Evolutionary conservation across 2,329 filamentous ascomycete genomes (phyloP).

Genomic region (Clarireedia homoeocarpa): DNA sequence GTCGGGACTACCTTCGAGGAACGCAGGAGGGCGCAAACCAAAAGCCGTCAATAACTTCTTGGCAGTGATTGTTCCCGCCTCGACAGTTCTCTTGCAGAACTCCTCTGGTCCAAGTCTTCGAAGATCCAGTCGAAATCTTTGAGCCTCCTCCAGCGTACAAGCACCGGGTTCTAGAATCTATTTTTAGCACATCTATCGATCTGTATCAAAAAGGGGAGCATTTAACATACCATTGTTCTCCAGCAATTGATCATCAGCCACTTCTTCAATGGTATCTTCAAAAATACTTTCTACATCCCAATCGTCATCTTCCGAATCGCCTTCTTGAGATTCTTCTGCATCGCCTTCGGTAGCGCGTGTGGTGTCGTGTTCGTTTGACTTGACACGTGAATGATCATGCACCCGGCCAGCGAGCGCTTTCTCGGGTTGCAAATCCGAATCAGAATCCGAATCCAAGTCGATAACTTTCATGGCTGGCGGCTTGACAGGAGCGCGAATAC

Average conservation of each 20-base stretch:
- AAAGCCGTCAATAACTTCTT: slow-evolving; percentile 85
- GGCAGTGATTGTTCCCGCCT: slow-evolving; percentile 60
- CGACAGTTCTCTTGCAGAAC: slow-evolving; percentile 68
- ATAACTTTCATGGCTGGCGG: slow-evolving; percentile 5
- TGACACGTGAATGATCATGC: slow-evolving; percentile 4
- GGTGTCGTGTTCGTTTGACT: neutral
- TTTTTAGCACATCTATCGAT: slow-evolving; percentile 18
- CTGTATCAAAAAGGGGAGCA: neutral
- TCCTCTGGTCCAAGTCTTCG: slow-evolving; percentile 68
- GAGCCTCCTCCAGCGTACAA: slow-evolving; percentile 63
- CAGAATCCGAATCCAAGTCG: neutral
- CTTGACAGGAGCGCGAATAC: neutral
- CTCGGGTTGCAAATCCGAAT: neutral
- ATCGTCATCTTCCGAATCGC: slow-evolving; percentile 16
- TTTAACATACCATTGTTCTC: slow-evolving; percentile 32
- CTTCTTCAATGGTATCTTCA: slow-evolving; percentile 38
- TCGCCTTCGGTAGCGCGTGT: neutral
- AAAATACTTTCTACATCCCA: slow-evolving; percentile 34
- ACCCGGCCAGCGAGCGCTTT: slow-evolving; percentile 4
- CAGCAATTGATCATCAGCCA: slow-evolving; percentile 39
- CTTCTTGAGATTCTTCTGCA: neutral
- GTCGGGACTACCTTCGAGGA: slow-evolving; percentile 66
- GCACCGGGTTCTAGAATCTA: slow-evolving; percentile 18
- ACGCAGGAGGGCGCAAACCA: slow-evolving; percentile 63
- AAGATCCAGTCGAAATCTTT: slow-evolving; percentile 60